Percentiles rank a stretch among this genome's conserved stretches.
These are phyloP conservation scores for Delphinella strobiligena DNA, from an alignment of 2,329 filamentous ascomycete species.

Conservation along the genomic window DNA sequence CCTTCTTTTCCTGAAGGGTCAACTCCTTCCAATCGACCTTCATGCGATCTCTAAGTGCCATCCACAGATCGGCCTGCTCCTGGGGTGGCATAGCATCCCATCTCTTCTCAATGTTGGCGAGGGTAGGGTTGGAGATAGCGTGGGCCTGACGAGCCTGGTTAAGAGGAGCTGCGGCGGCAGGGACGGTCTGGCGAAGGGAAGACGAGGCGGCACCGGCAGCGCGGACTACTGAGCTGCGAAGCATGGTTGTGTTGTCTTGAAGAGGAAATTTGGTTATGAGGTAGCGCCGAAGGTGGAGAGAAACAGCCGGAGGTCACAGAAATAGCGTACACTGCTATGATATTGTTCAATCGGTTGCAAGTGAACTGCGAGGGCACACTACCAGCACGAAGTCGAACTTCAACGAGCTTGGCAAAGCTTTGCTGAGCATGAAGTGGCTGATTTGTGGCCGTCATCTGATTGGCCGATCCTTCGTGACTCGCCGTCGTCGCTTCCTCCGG, in stretches of 20 bases:
- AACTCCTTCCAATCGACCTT: slow-evolving; percentile 94
- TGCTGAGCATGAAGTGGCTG: background rate
- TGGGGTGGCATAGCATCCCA: slow-evolving; percentile 97
- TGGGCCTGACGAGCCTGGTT: slow-evolving; percentile 55
- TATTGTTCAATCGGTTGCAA: background rate
- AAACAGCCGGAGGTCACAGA: background rate
- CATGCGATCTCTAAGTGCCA: slow-evolving; percentile 96
- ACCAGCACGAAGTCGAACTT: too few relatives aligned
- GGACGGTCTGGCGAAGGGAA: slow-evolving; percentile 7
- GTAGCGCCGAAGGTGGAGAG: background rate
- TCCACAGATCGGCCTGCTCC: slow-evolving; percentile 99
- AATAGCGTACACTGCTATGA: background rate
- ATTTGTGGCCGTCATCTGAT: background rate
- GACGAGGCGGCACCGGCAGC: slow-evolving; percentile 10
- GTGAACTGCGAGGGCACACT: background rate
- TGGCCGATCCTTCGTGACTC: too few relatives aligned
- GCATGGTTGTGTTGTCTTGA: slow-evolving; percentile 5
- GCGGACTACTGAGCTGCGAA: slow-evolving; percentile 12
- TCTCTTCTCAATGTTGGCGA: slow-evolving; percentile 98
- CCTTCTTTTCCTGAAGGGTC: slow-evolving; percentile 96
- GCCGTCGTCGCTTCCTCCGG: too few relatives aligned
- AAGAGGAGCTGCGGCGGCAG: slow-evolving; percentile 23
- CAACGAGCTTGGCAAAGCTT: background rate
- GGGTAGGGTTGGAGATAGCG: slow-evolving; percentile 93
- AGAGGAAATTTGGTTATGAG: background rate